Evolutionary conservation across 2,329 filamentous ascomycete species (phyloP), one percentile per base, ranked within the genome.

Genomic region (Xylaria hypoxylon): DNA sequence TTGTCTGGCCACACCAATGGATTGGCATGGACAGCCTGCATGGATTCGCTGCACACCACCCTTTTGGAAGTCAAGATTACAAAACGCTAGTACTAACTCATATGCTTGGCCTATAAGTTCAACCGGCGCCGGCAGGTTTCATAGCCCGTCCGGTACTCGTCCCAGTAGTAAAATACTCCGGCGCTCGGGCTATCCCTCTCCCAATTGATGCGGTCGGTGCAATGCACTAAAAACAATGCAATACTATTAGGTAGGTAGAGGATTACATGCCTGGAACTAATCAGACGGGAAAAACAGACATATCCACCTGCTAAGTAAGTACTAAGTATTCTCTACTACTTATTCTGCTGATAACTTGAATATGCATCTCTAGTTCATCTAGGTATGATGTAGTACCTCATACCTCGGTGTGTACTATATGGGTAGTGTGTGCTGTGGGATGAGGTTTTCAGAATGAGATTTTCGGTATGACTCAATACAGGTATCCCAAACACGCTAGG

Each of bases 391-490:
- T 22, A 24, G 11, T 35, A 26, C 47, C 38, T 53, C 38, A 42
- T 59, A 35, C 35, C 51, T 44, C 11, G 42, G 22, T 26, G n/a
- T 47, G 26, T 44, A 31, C 57, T 42, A 28, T 64, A 33, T 38
- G 7, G 35, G 15, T 35, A 45, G 40, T 38, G 42, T 44, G 17
- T 15, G 5, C 13, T 17, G 35, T 28, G 26, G 35, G 24, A 38
- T 13, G n/a, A n/a, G n/a, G n/a, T n/a, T n/a, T n/a, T n/a, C n/a
- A n/a, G n/a, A 15, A 38, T 38, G 22, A 58, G 44, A 55, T 65
- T n/a, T 44, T 52, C 52, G 58, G 58, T 55, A 61, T 65, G 63
- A 61, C 63, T 65, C 63, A 65, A 61, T 52, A 50, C 31, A 38
- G 11, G 31, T 51, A 59, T 60, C 56, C 50, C 45, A 60, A 44